A percentile compares a stretch with the other conserved stretches of the same genome.
Conservation (phyloP, 345 rosid species). For the Crucihimalaya himalaica region DNA sequence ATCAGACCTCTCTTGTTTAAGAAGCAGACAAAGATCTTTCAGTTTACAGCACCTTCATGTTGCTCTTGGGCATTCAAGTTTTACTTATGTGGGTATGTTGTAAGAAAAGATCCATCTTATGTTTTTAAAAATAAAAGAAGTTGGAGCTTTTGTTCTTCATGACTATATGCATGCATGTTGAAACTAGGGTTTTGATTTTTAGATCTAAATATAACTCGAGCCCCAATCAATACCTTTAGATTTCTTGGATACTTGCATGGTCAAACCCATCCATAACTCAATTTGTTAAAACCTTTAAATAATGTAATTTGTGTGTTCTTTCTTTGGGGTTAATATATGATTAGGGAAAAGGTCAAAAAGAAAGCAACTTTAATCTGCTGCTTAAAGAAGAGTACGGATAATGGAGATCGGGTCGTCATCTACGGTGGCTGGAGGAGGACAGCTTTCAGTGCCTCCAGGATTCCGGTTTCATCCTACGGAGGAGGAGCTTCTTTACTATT, state of each 20-base stretch:
- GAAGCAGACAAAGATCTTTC: neutral
- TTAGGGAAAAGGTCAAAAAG: constrained; percentile 29
- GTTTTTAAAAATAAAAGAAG: neutral
- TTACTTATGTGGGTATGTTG: constrained; percentile 11
- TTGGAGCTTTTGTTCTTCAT: constrained; percentile 13
- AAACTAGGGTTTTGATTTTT: constrained; percentile 31
- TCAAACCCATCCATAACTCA: neutral
- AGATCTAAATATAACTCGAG: neutral
- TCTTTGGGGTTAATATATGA: neutral
- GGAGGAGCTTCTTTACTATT: constrained; percentile 92
- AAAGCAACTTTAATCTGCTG: constrained; percentile 18
- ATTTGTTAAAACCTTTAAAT: neutral
- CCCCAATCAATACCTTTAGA: neutral
- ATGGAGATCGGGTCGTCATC: constrained; percentile 45
- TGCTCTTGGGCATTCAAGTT: constrained; percentile 16
- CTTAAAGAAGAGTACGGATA: constrained; percentile 11
- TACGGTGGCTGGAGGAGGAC: constrained; percentile 65
- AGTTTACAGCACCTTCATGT: constrained; percentile 14
- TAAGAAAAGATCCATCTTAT: constrained; percentile 16
- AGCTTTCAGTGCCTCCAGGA: constrained; percentile 90
- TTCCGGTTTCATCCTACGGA: constrained; percentile 96
- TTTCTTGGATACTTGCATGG: constrained; percentile 3
- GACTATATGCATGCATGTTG: constrained; percentile 33
- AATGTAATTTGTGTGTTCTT: constrained; percentile 22
- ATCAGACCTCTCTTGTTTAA: constrained; percentile 13